These are phyloP conservation scores for Crotalaria pallida DNA, from an alignment of 306 rosid species.

Conservation along the genomic window DNA sequence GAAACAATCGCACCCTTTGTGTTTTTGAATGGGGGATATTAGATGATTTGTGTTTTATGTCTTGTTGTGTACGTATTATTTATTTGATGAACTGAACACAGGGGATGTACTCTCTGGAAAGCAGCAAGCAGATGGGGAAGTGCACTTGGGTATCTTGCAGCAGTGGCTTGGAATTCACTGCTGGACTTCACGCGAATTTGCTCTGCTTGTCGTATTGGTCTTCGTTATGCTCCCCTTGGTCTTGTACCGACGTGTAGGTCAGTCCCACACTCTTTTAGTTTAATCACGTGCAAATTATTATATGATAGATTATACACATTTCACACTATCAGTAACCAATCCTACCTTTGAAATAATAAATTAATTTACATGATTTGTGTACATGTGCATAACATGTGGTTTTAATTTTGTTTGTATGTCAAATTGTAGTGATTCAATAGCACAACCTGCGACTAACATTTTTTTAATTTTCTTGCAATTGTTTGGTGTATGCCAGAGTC, in stretches of 20 bases:
- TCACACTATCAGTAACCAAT: too few species aligned
- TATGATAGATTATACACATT: too few species aligned
- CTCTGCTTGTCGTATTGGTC: conserved; percentile 44
- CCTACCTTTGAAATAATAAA: too few species aligned
- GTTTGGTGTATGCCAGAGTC: conserved; percentile 43
- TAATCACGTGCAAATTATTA: too few species aligned
- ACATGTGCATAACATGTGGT: background rate
- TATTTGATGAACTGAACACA: conserved; percentile 29
- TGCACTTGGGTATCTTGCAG: conserved; percentile 80
- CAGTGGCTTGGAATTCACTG: conserved; percentile 86
- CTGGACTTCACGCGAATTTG: conserved; percentile 81
- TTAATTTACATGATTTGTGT: background rate
- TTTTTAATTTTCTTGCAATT: too few species aligned
- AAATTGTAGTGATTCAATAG: background rate
- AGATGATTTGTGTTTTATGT: background rate
- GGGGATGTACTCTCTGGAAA: conserved; percentile 83
- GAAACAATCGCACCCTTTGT: too few species aligned
- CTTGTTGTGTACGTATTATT: background rate
- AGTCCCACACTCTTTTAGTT: conserved; percentile 2
- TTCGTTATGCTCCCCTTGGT: conserved; percentile 70
- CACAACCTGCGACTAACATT: background rate
- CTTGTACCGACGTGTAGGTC: conserved; percentile 67
- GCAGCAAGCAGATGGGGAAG: conserved; percentile 32
- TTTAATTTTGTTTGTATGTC: background rate
- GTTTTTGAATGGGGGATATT: too few species aligned